phyloP scores from a whole-genome alignment of 192 early-diverging fungal species.

The Piromyces finnis region DNA sequence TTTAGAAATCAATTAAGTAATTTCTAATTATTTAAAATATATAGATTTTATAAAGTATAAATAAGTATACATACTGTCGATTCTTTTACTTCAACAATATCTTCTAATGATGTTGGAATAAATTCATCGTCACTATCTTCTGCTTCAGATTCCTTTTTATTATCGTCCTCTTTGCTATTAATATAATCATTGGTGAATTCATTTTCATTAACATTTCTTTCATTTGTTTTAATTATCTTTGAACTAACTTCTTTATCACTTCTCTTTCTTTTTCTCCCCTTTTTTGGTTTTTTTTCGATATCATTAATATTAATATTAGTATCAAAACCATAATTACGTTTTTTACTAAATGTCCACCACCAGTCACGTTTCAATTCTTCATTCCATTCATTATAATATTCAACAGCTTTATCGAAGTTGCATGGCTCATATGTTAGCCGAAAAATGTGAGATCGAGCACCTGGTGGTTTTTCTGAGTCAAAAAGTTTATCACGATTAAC shows the following conservation, averaged over 20 bases:
- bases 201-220: background rate
- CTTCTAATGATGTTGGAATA: conserved; percentile 11
- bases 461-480: conserved; percentile 46
- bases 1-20: too few species aligned
- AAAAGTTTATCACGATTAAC: conserved; percentile 62
- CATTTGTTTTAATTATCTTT: too few species aligned
- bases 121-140: background rate
- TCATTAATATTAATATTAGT: background rate
- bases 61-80: conserved; percentile 12
- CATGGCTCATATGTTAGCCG: conserved; percentile 61
- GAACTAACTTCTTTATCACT: too few species aligned
- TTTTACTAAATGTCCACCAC: conserved; percentile 76
- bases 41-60: too few species aligned
- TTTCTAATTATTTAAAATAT: too few species aligned
- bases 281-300: background rate
- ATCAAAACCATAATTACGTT: conserved; percentile 9
- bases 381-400: conserved; percentile 57
- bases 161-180: background rate
- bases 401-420: conserved; percentile 50
- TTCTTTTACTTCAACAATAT: conserved; percentile 14
- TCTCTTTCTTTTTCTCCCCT: background rate
- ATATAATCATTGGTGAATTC: background rate
- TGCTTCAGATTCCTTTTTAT: background rate
- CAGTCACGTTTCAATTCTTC: conserved; percentile 45
- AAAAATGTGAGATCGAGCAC: conserved; percentile 52